These are phyloP conservation scores for Penicillium goetzii DNA, from an alignment of 495 filamentous ascomycete species.

Conservation along the genomic window DNA sequence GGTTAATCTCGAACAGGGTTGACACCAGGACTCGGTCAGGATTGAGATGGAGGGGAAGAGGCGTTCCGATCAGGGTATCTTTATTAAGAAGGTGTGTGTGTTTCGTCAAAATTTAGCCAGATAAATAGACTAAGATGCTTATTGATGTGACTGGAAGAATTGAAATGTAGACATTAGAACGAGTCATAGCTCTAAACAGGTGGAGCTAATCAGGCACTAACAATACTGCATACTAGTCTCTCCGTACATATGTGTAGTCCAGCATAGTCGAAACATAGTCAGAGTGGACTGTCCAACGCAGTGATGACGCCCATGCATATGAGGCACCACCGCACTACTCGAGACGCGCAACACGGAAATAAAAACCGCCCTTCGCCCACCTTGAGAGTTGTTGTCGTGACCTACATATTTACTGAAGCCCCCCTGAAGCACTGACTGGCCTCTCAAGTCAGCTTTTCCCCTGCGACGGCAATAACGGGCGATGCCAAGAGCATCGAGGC, in stretches of 20 bases:
- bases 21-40: slow-evolving; percentile 3
- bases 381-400: not conserved
- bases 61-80: not conserved
- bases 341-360: not conserved
- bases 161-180: not conserved
- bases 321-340: slow-evolving; percentile 16
- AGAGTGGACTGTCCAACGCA: slow-evolving; percentile 16
- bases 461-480: slow-evolving; percentile 1
- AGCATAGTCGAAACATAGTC: not conserved
- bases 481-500: slow-evolving; percentile 22
- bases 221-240: not conserved
- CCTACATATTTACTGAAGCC: not conserved
- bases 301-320: slow-evolving; percentile 20
- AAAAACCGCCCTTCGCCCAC: not conserved
- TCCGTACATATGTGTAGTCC: not conserved
- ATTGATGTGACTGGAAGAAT: not conserved
- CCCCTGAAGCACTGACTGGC: not conserved
- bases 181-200: not conserved
- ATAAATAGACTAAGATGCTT: not conserved
- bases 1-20: slow-evolving; percentile 1
- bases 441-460: not conserved
- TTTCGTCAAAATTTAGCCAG: too few species aligned
- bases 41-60: slow-evolving; percentile 8
- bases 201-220: slow-evolving; percentile 3
- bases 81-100: too few species aligned